Conservation (phyloP, 2,329 filamentous ascomycete genomes). For the Pezicula rhizophila region DNA sequence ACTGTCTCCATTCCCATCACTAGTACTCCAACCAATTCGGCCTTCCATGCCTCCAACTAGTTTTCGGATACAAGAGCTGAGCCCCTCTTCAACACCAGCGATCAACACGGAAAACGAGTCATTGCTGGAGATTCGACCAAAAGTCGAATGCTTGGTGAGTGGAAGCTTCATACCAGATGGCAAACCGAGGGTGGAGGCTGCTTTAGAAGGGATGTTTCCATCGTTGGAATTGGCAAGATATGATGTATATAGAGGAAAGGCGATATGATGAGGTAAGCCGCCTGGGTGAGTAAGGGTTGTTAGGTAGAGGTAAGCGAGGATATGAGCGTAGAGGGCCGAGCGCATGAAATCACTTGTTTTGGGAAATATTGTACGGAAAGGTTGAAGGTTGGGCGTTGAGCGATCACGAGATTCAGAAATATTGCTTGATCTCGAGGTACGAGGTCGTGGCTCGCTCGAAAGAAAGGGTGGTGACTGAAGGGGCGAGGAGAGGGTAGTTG, state of each 20-base stretch:
- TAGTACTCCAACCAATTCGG: neutral
- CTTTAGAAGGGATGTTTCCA: slow-evolving; percentile 9
- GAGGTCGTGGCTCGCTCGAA: neutral
- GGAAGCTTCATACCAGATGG: neutral
- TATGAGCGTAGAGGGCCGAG: slow-evolving; percentile 21
- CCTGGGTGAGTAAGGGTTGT: slow-evolving; percentile 6
- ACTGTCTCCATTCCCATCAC: neutral
- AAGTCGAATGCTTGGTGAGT: no score
- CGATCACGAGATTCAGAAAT: neutral
- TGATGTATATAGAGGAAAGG: neutral
- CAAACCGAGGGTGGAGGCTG: slow-evolving; percentile 10
- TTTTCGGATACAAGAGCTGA: neutral
- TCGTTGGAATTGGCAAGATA: slow-evolving; percentile 1
- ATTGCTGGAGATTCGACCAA: no score
- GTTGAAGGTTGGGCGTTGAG: slow-evolving; percentile 10
- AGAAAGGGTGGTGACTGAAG: neutral
- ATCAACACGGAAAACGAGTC: neutral
- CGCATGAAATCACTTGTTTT: slow-evolving; percentile 12
- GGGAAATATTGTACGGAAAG: slow-evolving; percentile 21
- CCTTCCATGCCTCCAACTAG: slow-evolving; percentile 6
- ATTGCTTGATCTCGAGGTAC: neutral
- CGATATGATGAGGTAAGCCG: neutral
- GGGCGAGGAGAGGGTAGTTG: neutral
- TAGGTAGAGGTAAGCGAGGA: slow-evolving; percentile 20
- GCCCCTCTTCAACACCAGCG: neutral